Conservation (phyloP, 2,329 filamentous ascomycete genomes). For the Boeremia exigua region DNA sequence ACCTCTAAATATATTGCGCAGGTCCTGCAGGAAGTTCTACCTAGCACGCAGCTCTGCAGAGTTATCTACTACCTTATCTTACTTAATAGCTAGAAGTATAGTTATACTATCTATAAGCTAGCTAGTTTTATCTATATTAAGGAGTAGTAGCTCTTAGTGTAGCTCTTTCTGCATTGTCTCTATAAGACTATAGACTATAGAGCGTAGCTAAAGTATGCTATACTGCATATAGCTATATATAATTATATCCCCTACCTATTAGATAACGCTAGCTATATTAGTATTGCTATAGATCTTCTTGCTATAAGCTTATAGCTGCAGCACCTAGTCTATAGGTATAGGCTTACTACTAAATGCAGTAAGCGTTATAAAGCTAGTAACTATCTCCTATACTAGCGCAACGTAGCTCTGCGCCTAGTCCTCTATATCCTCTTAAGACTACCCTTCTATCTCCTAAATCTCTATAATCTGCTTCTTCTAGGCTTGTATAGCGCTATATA, state of each 20-base stretch:
- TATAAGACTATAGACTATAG: neutral
- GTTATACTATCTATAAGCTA: neutral
- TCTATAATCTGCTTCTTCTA: neutral
- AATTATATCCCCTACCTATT: neutral
- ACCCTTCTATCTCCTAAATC: neutral
- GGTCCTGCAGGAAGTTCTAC: neutral
- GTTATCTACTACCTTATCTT: neutral
- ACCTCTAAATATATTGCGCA: neutral
- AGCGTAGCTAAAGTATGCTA: neutral
- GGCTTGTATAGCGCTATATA: neutral
- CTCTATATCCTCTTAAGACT: neutral
- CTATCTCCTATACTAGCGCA: neutral
- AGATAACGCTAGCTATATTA: constrained; percentile 4
- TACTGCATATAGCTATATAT: neutral
- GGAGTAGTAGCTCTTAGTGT: neutral
- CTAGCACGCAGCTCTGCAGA: neutral
- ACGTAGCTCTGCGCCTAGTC: neutral
- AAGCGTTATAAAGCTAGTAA: too few relatives aligned
- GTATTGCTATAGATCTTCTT: constrained; percentile 4
- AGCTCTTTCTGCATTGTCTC: neutral
- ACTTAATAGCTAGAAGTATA: neutral
- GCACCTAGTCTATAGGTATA: constrained; percentile 7
- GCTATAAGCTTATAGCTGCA: too few relatives aligned
- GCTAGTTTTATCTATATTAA: neutral
- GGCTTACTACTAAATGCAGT: too few relatives aligned